These are phyloP conservation scores for Pythium brachiatum DNA, from an alignment of 352 stramenopile species.

Conservation along the genomic window DNA sequence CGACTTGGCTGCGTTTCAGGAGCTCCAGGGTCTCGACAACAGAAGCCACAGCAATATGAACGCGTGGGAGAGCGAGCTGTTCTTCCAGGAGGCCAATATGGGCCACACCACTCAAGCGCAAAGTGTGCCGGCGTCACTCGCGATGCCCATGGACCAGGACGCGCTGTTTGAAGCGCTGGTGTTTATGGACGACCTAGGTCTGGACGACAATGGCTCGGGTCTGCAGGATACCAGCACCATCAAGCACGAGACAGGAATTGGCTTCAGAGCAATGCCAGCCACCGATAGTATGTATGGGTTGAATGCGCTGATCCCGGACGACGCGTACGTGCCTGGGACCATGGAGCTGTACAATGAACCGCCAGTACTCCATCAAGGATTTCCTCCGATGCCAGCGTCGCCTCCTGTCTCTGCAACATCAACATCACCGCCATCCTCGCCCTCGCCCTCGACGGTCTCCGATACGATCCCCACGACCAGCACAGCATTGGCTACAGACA, in stretches of 20 bases:
- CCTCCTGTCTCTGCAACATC: slow-evolving; percentile 12
- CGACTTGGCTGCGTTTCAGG: background rate
- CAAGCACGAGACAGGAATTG: slow-evolving; percentile 1
- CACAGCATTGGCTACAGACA: background rate
- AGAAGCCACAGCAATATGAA: background rate
- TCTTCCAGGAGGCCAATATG: background rate
- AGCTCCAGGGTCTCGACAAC: background rate
- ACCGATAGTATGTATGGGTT: background rate
- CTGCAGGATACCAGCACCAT: background rate
- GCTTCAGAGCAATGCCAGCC: background rate
- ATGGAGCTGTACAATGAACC: background rate
- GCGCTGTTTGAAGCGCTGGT: slow-evolving; percentile 18
- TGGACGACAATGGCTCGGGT: background rate
- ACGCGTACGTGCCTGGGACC: slow-evolving; percentile 2
- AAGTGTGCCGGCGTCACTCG: background rate
- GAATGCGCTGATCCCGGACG: slow-evolving; percentile 1
- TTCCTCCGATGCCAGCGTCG: background rate
- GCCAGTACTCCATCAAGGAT: background rate
- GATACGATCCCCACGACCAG: slow-evolving; percentile 2
- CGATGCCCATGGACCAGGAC: slow-evolving; percentile 9
- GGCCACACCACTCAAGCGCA: background rate
- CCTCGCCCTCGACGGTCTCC: slow-evolving; percentile 8
- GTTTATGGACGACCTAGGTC: slow-evolving; percentile 21
- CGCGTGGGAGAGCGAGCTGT: background rate
- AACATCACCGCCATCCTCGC: background rate